Conservation (phyloP, 2,329 filamentous ascomycete species). For the Furcasterigmium furcatum region DNA sequence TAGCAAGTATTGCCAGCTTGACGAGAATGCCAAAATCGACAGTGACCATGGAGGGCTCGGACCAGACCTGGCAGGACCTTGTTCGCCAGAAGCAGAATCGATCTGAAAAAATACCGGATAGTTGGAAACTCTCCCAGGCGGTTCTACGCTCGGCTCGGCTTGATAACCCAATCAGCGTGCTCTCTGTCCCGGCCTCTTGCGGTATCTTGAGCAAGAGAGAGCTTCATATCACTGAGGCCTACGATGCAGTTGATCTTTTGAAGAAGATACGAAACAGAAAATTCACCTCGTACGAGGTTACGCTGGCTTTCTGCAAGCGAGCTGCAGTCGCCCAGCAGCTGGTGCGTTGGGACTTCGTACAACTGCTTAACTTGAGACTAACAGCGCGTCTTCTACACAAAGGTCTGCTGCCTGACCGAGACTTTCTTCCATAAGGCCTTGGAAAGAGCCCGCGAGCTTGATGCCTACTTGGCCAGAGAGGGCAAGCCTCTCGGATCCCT, state of each 20-base stretch:
- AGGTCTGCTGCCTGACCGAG: constrained; percentile 14
- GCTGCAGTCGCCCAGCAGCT: constrained; percentile 45
- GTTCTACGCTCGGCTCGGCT: constrained; percentile 21
- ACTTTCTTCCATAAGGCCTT: constrained; percentile 35
- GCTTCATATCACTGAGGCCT: not conserved
- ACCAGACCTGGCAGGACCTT: constrained; percentile 16
- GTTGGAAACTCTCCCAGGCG: constrained; percentile 6
- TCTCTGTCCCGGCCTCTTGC: constrained; percentile 29
- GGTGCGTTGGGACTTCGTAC: no score
- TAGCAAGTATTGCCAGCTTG: no score
- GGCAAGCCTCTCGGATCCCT: constrained; percentile 47
- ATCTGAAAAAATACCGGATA: constrained; percentile 23
- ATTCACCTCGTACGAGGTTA: constrained; percentile 27
- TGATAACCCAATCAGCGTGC: constrained; percentile 22
- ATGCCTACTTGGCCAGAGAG: constrained; percentile 28
- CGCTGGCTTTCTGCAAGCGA: constrained; percentile 45
- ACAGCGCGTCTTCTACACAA: no score
- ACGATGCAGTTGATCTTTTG: not conserved
- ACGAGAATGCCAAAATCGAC: no score
- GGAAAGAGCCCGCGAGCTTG: constrained; percentile 33
- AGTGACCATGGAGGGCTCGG: no score
- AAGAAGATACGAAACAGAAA: constrained; percentile 6
- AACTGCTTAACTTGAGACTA: no score
- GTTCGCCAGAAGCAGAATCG: constrained; percentile 17
- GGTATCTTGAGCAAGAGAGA: not conserved